These are phyloP conservation scores for Magnolia kwangsiensis DNA, from an alignment of 164 flowering plant species.

Conservation along the genomic window DNA sequence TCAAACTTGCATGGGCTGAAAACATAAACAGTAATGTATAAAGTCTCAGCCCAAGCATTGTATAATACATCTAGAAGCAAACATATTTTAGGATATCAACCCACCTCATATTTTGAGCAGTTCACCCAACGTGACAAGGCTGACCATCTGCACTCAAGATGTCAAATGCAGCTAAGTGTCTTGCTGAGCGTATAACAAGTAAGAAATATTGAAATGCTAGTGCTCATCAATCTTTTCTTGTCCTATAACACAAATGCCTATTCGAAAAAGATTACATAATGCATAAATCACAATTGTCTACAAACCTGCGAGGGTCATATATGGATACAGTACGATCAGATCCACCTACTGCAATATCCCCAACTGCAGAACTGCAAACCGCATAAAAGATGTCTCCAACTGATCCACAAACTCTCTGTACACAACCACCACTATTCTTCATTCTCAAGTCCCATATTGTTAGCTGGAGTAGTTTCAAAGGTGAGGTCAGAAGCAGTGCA, in stretches of 20 bases:
- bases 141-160: constrained; percentile 58
- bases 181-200: neutral
- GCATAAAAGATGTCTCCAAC: constrained; percentile 68
- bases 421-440: constrained; percentile 78
- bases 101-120: constrained; percentile 88
- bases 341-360: constrained; percentile 77
- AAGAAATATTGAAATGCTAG: neutral
- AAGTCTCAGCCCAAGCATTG: neutral
- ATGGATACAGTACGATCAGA: constrained; percentile 76
- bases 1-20: neutral
- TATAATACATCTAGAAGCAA: neutral
- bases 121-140: constrained; percentile 72
- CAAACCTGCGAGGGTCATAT: constrained; percentile 88
- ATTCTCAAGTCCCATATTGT: constrained; percentile 77
- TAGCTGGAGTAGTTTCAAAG: constrained; percentile 37
- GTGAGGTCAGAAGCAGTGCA: constrained; percentile 12
- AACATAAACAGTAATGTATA: neutral
- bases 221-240: neutral
- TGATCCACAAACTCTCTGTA: constrained; percentile 66
- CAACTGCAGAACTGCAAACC: constrained; percentile 55
- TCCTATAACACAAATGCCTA: neutral
- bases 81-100: constrained; percentile 7
- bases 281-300: neutral
- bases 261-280: neutral
- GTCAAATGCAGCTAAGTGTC: constrained; percentile 5